Evolutionary conservation across 2,329 filamentous ascomycete genomes (phyloP), one percentile per base, ranked within the genome.

Genomic region (Thielaviopsis musarum): DNA sequence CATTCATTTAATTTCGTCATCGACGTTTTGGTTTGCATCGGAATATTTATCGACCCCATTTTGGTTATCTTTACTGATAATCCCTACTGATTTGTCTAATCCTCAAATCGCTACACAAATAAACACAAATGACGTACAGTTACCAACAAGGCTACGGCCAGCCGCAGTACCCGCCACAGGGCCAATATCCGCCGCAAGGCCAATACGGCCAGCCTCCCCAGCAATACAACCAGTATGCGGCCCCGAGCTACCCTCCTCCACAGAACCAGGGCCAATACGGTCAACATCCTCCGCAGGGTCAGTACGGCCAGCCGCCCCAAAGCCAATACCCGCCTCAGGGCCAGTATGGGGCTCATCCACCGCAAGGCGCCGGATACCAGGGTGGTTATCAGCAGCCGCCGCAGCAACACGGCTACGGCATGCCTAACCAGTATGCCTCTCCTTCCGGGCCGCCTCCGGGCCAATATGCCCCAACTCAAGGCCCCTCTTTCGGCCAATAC

Each of bases 281-380:
- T 10, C 66, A 66, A 38, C 69, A 69, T 52, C 69, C 66, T 59
- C 69, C 71, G 3, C 66, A 66, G 1, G 69, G 67, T 9, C 68
- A 70, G 45, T 76, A 75, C 57, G 73, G 72, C 30, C 70, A 71
- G 21, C 74, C 22, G 69, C 74, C 28, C 15, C 58, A 52, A 15
- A 48, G 64, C 56, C 59, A 66, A 56, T 62, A 63, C n/a, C 61
- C 56, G 3, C 59, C 61, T n/a, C 59, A 58, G 17, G 52, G 57
- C 30, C 66, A 65, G 24, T 63, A 62, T 21, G 21, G 13, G 10
- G 21, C 19, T 26, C 49, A 68, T 4, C 71, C 71, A 21, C 68
- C 69, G 17, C 15, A n/a, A n/a, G 1, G n/a, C 15, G 4, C 13
- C 15, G 38, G 15, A 3, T 52, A 54, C 30, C 24, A 59, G 5